Evolutionary conservation across 768 basidiomycete genomes (phyloP).

Genomic region (Collybia sp.): DNA sequence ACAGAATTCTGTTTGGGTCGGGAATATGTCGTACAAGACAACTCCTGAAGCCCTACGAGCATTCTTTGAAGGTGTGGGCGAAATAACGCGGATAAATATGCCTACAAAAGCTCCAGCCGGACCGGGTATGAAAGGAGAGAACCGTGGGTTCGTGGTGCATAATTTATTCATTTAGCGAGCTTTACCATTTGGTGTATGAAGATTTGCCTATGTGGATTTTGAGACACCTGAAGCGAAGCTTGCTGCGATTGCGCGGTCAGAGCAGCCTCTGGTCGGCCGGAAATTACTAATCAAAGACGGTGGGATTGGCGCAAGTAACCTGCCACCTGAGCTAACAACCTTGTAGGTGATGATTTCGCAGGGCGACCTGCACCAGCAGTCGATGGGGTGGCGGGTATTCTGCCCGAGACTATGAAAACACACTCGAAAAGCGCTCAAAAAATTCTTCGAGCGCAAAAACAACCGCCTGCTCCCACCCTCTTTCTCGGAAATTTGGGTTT

Average conservation of each 20-base stretch:
- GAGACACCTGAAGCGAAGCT: conserved; percentile 67
- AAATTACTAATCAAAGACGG: conserved; percentile 93
- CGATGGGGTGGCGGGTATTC: conserved; percentile 22
- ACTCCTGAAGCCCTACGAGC: conserved; percentile 61
- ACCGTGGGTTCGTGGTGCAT: conserved; percentile 61
- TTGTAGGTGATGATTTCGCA: conserved; percentile 65
- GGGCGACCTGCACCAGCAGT: conserved; percentile 56
- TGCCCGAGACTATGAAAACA: conserved; percentile 20
- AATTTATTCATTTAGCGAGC: conserved; percentile 1
- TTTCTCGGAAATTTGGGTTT: conserved; percentile 95
- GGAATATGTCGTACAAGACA: conserved; percentile 90
- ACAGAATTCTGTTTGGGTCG: conserved; percentile 92
- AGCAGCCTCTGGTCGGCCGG: conserved; percentile 78
- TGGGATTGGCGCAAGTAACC: conserved; percentile 23
- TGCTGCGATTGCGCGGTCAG: conserved; percentile 76
- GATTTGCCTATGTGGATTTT: conserved; percentile 98
- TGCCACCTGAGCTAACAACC: not conserved
- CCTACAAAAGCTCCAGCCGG: conserved; percentile 61
- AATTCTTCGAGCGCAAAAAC: conserved; percentile 74
- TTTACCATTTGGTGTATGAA: conserved; percentile 20
- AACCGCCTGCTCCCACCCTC: conserved; percentile 77
- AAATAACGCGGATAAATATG: conserved; percentile 81
- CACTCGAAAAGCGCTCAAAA: conserved; percentile 72
- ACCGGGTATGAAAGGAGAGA: conserved; percentile 54
- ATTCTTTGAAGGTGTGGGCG: conserved; percentile 71